A percentile compares a stretch with the other conserved stretches of the same genome.
Evolutionary conservation across 805 yeast genomes (phyloP).

Genomic region (Zygotorulaspora danielsina): DNA sequence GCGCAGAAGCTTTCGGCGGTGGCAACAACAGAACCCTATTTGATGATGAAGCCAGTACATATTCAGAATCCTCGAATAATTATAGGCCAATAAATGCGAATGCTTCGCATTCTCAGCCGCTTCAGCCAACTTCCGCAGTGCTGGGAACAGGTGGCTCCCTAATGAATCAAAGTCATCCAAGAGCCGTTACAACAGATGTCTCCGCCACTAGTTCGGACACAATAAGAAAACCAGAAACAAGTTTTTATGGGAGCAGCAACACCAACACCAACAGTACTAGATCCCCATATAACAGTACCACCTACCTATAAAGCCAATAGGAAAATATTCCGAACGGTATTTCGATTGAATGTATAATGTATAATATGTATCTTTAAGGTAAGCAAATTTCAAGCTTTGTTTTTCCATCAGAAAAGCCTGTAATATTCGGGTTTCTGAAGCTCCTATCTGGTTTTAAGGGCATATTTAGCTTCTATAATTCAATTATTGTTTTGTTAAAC

Average conservation of each 20-base stretch:
- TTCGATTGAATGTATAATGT: neutral
- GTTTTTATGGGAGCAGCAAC: conserved; percentile 22
- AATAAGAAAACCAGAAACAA: conserved; percentile 32
- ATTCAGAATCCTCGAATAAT: conserved; percentile 14
- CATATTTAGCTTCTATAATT: too few species aligned
- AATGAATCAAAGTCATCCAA: conserved; percentile 13
- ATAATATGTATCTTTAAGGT: neutral
- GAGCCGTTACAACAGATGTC: conserved; percentile 13
- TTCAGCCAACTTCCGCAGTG: conserved; percentile 32
- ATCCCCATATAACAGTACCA: conserved; percentile 14
- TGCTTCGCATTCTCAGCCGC: conserved; percentile 15
- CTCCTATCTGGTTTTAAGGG: too few species aligned
- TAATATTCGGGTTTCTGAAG: too few species aligned
- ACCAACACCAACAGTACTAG: conserved; percentile 8
- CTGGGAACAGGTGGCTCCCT: conserved; percentile 19
- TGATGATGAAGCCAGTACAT: conserved; percentile 20
- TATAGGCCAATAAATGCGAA: conserved; percentile 6
- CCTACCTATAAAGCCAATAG: conserved; percentile 19
- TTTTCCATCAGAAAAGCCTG: too few species aligned
- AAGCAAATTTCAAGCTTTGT: too few species aligned
- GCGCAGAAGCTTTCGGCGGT: conserved; percentile 24
- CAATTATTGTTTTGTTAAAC: too few species aligned
- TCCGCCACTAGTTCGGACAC: conserved; percentile 15
- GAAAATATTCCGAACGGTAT: neutral
- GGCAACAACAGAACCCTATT: conserved; percentile 14